Base-by-base conservation (phyloP, 495 filamentous ascomycete genomes). In the Xylaria flabelliformis region DNA sequence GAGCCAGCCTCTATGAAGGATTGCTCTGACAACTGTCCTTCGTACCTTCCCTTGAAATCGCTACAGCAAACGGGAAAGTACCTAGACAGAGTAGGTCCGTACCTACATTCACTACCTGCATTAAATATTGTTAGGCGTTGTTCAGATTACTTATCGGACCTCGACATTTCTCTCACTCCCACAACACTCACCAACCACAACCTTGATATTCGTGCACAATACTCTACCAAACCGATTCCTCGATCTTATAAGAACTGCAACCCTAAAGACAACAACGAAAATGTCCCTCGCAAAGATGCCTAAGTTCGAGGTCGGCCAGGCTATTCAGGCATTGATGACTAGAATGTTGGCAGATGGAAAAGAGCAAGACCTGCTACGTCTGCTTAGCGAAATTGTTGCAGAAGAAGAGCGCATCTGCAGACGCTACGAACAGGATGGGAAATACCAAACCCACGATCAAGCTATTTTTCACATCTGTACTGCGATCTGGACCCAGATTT, bases 401-500 rank as follows among this genome's bases (percentile, higher is more conserved):
- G 9, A 3, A 3, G 19, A 24, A 0, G 21, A 2, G n/a, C 2
- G 0, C 12, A 10, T 1, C 5, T 1, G n/a, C 50, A 2, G n/a
- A 2, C 1, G 24, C 24, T 10, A 9, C 8, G 2, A 53, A 29
- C 19, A 5, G 19, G 4, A 50, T 0, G 4, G 6, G 21, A 24
- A 26, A 7, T 53, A 12, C 21, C n/a, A 12, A 24, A 10, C 24
- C 12, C 24, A 29, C 24, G 3, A 29, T 1, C 26, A 29, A 10
- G 24, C 10, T 5, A 0, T 29, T 29, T 24, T 55, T 24, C 12
- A 55, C 4, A 3, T 55, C 51, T 55, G 51, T 3, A 26, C 24
- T 2, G 13, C 2, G 10, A 15, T 55, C 24, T 55, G 51, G 51
- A 1, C 4, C 10, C 0, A 13, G 0, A 15, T 55, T 1, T 26